phyloP scores from a whole-genome alignment of 257 asterid species.

The Thymus mandschuricus region DNA sequence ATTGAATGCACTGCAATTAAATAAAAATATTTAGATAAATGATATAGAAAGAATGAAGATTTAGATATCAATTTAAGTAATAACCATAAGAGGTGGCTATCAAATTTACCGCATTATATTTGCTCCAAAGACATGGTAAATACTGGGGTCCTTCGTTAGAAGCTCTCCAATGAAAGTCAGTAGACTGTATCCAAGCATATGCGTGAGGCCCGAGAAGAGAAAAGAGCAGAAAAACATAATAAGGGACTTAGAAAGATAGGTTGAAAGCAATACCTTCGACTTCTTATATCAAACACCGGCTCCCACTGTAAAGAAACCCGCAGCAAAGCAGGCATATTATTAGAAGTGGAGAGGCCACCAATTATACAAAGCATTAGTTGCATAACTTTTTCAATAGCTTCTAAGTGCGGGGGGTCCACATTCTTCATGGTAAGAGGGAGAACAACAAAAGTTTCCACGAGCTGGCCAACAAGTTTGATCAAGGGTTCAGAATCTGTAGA shows the following conservation, averaged over 20 bases:
- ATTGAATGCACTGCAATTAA: constrained; percentile 73
- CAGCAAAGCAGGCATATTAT: constrained; percentile 43
- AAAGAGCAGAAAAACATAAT: constrained; percentile 16
- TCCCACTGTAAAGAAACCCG: constrained; percentile 58
- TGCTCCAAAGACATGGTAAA: constrained; percentile 52
- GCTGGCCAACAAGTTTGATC: constrained; percentile 58
- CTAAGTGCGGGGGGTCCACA: constrained; percentile 42
- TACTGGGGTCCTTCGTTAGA: constrained; percentile 52
- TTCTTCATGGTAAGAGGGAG: constrained; percentile 39
- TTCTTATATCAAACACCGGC: constrained; percentile 62
- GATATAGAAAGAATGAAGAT: background rate
- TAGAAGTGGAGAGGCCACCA: constrained; percentile 58
- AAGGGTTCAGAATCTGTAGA: constrained; percentile 59
- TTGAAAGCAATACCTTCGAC: constrained; percentile 60
- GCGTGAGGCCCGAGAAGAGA: constrained; percentile 26
- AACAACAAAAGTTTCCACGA: constrained; percentile 52
- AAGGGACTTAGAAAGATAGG: constrained; percentile 25
- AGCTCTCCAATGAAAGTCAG: constrained; percentile 64
- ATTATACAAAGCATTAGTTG: constrained; percentile 59
- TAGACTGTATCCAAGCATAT: constrained; percentile 52
- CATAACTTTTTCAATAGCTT: constrained; percentile 57
- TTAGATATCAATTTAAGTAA: constrained; percentile 20
- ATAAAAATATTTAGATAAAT: constrained; percentile 27
- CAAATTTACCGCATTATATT: constrained; percentile 61
- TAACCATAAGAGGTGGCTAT: constrained; percentile 12